Evolutionary conservation across 2,329 filamentous ascomycete species (phyloP).

Genomic region (Arthroderma uncinatum): DNA sequence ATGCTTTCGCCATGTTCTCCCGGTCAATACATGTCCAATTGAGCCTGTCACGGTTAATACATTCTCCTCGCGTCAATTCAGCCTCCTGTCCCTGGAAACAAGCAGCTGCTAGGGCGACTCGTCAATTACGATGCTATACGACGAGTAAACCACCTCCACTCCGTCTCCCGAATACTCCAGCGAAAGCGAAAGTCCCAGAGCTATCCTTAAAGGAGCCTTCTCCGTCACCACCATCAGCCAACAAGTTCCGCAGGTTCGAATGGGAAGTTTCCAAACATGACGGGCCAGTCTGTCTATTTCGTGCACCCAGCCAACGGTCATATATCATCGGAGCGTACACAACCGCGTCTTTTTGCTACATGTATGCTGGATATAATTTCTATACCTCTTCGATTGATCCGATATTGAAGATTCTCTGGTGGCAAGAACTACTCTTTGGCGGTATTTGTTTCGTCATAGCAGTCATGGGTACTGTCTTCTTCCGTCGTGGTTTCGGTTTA

Average conservation of each 20-base stretch:
- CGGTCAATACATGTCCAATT: not conserved
- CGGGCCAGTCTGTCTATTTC: conserved; percentile 53
- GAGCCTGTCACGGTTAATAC: not conserved
- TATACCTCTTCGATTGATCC: conserved; percentile 41
- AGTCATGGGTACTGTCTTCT: conserved; percentile 49
- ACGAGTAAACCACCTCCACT: not conserved
- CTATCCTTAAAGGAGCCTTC: conserved; percentile 7
- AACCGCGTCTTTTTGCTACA: conserved; percentile 44
- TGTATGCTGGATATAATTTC: conserved; percentile 43
- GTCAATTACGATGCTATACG: not conserved
- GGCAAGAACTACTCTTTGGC: conserved; percentile 48
- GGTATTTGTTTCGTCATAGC: conserved; percentile 50
- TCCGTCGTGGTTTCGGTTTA: conserved; percentile 47
- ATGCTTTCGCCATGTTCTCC: not conserved
- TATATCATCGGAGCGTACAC: conserved; percentile 52
- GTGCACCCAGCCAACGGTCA: conserved; percentile 52
- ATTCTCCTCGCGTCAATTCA: not conserved
- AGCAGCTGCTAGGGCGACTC: not conserved
- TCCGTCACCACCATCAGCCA: not conserved
- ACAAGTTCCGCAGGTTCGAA: conserved; percentile 12
- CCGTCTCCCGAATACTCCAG: not conserved
- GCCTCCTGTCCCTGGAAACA: not conserved
- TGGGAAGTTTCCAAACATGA: conserved; percentile 37
- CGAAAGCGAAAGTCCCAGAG: conserved; percentile 6
- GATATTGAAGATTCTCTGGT: conserved; percentile 43